Base-by-base conservation (phyloP, 805 yeast species). In the Osmozyma mogii region DNA sequence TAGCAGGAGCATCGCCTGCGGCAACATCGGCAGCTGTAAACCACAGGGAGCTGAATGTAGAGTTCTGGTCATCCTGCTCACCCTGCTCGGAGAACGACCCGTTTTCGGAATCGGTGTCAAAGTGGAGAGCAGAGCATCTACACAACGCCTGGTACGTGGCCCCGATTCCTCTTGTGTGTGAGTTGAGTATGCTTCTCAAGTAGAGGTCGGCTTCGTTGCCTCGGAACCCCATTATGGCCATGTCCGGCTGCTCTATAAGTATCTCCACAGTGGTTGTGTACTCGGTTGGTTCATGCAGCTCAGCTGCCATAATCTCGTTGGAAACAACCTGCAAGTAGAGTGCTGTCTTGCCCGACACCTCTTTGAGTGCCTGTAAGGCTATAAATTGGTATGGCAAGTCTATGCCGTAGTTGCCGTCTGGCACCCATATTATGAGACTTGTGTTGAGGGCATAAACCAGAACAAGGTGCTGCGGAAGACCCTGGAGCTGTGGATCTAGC, bases 91-190 rank as follows among this genome's bases (percentile, higher is more conserved):
- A 15, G 22, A 42, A 18, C 60, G 60, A 56, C 14, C 35, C 51
- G 16, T 42, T 50, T 13, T 48, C 56, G 8, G 48, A 38, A 38
- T 37, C 49, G 1, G 52, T 38, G 31, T 62, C 69, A 16, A 31
- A 39, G 38, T 64, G 62, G 18, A 60, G 38, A 3, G 62, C 51
- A 3, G 68, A 58, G 38, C 70, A 64, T 31, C 50, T 44, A 17
- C 55, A 43, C 37, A 66, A 34, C 6, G 62, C 56, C 6, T 52
- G 45, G 41, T 61, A 66, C 30, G n/a, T n/a, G n/a, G n/a, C n/a
- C n/a, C n/a, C n/a, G n/a, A 11, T 17, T 19, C 14, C 8, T 19
- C 9, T 29, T 33, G 12, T 24, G 31, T 23, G 9, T 10, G 20
- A 28, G 16, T 12, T 9, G 18, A 10, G 19, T 17, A 16, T 18